A percentile compares a stretch with the other conserved stretches of the same genome.
phyloP scores from a whole-genome alignment of 2,329 filamentous ascomycete genomes.

The Calonectria montana region DNA sequence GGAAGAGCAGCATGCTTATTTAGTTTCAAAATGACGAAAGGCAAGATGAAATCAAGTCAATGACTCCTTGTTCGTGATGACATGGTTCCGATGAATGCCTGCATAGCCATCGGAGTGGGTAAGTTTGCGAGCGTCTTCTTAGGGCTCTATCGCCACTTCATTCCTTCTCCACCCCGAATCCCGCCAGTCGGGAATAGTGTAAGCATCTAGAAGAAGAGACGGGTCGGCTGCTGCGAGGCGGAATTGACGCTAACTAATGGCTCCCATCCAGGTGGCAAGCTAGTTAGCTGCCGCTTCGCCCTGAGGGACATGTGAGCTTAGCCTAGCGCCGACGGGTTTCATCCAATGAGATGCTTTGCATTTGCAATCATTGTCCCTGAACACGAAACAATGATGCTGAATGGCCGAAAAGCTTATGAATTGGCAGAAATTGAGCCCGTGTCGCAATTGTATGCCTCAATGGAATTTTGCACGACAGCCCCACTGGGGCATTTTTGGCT shows the following conservation, averaged over 20 bases:
- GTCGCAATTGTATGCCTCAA: background rate
- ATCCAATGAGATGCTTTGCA: background rate
- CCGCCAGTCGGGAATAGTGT: background rate
- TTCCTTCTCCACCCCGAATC: background rate
- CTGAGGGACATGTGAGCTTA: background rate
- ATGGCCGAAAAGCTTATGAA: background rate
- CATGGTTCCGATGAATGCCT: background rate
- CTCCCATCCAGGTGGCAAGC: background rate
- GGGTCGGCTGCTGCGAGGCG: background rate
- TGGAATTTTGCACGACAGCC: background rate
- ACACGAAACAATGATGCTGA: background rate
- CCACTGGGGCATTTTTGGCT: background rate
- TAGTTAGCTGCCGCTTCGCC: background rate
- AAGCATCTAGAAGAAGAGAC: background rate
- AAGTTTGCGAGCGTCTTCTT: background rate
- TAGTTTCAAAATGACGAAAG: conserved; percentile 6
- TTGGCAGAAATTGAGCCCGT: background rate
- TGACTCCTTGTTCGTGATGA: background rate
- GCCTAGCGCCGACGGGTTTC: background rate
- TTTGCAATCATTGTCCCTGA: background rate
- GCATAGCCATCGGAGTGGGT: background rate
- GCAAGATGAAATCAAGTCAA: background rate
- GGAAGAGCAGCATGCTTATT: conserved; percentile 14
- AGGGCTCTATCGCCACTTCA: background rate
- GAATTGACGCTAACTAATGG: conserved; percentile 2